Evolutionary conservation across 2,329 filamentous ascomycete species (phyloP).

Genomic region (Fusarium sp.): DNA sequence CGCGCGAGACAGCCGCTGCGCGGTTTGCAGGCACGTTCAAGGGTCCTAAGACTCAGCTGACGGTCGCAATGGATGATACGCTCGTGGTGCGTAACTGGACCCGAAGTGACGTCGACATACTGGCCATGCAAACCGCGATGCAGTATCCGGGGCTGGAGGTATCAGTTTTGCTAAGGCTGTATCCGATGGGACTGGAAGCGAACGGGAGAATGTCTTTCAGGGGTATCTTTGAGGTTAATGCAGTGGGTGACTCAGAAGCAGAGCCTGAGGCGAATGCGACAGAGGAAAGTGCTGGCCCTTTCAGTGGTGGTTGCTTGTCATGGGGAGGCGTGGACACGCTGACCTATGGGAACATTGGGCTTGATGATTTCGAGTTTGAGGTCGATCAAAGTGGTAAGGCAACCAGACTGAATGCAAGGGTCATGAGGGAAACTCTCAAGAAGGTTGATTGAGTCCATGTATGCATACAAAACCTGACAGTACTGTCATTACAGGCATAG

Average conservation of each 20-base stretch:
- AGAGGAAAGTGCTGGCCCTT: neutral
- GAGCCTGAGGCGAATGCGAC: neutral
- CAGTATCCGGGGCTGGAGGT: neutral
- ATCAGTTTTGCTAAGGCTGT: neutral
- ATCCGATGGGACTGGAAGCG: neutral
- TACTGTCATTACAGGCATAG: too few species aligned
- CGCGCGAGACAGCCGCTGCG: neutral
- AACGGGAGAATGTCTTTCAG: neutral
- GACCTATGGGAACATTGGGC: neutral
- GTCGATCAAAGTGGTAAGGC: neutral
- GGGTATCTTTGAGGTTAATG: neutral
- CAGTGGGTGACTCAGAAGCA: accelerated
- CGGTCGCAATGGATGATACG: neutral
- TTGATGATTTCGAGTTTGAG: conserved; percentile 17
- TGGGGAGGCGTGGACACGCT: conserved; percentile 2
- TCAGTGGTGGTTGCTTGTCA: neutral
- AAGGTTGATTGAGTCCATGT: neutral
- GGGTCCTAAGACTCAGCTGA: neutral
- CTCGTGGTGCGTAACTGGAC: conserved; percentile 17
- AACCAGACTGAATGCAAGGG: neutral
- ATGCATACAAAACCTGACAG: too few species aligned
- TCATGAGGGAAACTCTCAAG: neutral
- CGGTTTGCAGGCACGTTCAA: neutral
- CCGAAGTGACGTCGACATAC: neutral
- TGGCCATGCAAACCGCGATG: neutral